phyloP scores from a whole-genome alignment of 192 early-diverging fungal species.

The Coemansia guatemalensis region DNA sequence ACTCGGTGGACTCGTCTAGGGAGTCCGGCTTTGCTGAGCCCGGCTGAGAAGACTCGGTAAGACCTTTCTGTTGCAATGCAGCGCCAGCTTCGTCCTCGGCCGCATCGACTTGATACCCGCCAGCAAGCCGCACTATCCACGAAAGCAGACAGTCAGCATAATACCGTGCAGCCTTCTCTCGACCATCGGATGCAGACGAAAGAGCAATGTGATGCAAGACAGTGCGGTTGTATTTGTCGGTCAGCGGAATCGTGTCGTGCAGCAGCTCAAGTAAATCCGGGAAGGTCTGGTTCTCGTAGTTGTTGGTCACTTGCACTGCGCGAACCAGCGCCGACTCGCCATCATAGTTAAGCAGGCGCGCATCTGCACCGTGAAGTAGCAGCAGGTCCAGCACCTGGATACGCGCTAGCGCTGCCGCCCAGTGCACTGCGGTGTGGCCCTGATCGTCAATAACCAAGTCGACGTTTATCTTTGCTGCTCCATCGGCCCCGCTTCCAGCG shows the following conservation, averaged over 20 bases:
- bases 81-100: constrained; percentile 3
- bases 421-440: constrained; percentile 93
- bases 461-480: constrained; percentile 57
- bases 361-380: constrained; percentile 72
- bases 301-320: constrained; percentile 83
- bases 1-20: background rate
- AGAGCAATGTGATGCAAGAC: constrained; percentile 90
- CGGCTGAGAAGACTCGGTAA: background rate
- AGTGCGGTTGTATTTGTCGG: constrained; percentile 78
- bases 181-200: constrained; percentile 67
- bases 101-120: constrained; percentile 47
- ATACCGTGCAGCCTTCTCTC: constrained; percentile 74
- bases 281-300: constrained; percentile 82
- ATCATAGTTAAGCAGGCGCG: constrained; percentile 66
- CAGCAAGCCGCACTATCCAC: constrained; percentile 56
- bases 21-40: constrained; percentile 2
- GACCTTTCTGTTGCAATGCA: background rate
- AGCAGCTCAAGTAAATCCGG: constrained; percentile 69
- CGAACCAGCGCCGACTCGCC: constrained; percentile 91
- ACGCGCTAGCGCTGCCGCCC: constrained; percentile 88
- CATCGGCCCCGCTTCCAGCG: background rate
- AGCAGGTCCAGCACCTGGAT: constrained; percentile 74
- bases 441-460: constrained; percentile 91
- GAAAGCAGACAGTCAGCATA: constrained; percentile 88
- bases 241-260: constrained; percentile 68